Evolutionary conservation across 176 grass and related monocot genomes (phyloP), one percentile per base, ranked within the genome.

Genomic region (Stipa capillata): DNA sequence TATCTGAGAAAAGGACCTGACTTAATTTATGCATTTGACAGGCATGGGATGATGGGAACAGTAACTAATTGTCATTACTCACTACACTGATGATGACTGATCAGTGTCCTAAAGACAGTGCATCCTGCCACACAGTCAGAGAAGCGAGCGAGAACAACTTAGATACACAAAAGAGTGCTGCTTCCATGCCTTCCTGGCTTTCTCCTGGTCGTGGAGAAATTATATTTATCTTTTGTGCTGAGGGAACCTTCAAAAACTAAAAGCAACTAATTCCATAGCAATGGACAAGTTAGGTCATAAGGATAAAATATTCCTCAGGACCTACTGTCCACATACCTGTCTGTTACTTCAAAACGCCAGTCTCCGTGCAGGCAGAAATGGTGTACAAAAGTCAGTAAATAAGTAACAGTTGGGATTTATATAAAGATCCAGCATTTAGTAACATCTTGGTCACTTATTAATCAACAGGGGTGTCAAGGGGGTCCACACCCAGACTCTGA

Each of bases 201-300:
- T 15, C 60, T 79, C 10, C 44, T 15, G 34, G 7, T 72, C 83
- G 63, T n/a, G n/a, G n/a, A n/a, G n/a, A n/a, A n/a, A n/a, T n/a
- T n/a, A n/a, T n/a, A n/a, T n/a, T n/a, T n/a, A n/a, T n/a, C n/a
- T n/a, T n/a, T n/a, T 21, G 13, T 85, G 83, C 55, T 64, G 18
- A 43, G 2, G 33, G 64, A 79, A 72, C 66, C 33, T 72, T 65
- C 13, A 72, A 52, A 35, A 40, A 63, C n/a, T 43, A 34, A 51
- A 33, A 63, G 23, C 43, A 72, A 40, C 43, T 64, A 78, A 85
- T 72, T 72, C 33, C 41, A 42, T 16, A 53, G 18, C 55, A 65
- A 85, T 79, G 83, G 83, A 79, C 57, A 85, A 85, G 76, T 85
- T 85, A 79, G 83, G 83, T 73, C 66, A 6, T 3, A 20, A 43